phyloP scores from a whole-genome alignment of 2,329 filamentous ascomycete species.

The Sarocladium oryzae region DNA sequence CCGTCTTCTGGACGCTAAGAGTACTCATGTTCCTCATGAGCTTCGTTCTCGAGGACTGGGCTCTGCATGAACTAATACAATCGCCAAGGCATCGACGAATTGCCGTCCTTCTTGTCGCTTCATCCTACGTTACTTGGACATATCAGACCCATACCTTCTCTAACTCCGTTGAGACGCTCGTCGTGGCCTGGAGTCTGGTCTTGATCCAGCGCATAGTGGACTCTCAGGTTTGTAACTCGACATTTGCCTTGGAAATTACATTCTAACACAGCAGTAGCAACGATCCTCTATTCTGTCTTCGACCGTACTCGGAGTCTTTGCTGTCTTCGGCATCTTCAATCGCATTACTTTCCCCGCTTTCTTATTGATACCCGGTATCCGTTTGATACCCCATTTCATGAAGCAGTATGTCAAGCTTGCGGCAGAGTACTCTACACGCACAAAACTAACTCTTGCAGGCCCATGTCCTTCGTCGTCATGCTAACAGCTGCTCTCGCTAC shows the following conservation, averaged over 20 bases:
- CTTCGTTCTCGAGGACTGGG: conserved; percentile 97
- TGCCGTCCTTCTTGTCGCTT: conserved; percentile 80
- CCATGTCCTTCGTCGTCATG: conserved; percentile 56
- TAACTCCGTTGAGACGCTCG: conserved; percentile 90
- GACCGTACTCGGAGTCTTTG: conserved; percentile 70
- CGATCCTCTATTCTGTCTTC: conserved; percentile 71
- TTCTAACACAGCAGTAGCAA: conserved; percentile 41
- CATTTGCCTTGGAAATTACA: conserved; percentile 13
- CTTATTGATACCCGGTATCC: conserved; percentile 74
- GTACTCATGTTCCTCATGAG: conserved; percentile 90
- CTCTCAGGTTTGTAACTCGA: conserved; percentile 56
- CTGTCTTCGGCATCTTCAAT: conserved; percentile 87
- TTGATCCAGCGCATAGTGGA: conserved; percentile 80
- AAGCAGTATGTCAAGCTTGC: conserved; percentile 57
- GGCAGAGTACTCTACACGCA: neutral
- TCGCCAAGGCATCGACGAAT: conserved; percentile 64
- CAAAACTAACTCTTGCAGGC: conserved; percentile 32
- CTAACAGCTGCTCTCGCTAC: conserved; percentile 60
- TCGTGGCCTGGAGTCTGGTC: conserved; percentile 89
- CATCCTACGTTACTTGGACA: conserved; percentile 97
- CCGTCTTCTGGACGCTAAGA: conserved; percentile 84
- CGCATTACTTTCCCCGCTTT: conserved; percentile 96
- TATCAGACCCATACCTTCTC: conserved; percentile 98
- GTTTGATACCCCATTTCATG: conserved; percentile 77
- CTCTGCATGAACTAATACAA: conserved; percentile 82